Conservation (phyloP, 805 yeast species). For the Schizosaccharomyces lindneri region DNA sequence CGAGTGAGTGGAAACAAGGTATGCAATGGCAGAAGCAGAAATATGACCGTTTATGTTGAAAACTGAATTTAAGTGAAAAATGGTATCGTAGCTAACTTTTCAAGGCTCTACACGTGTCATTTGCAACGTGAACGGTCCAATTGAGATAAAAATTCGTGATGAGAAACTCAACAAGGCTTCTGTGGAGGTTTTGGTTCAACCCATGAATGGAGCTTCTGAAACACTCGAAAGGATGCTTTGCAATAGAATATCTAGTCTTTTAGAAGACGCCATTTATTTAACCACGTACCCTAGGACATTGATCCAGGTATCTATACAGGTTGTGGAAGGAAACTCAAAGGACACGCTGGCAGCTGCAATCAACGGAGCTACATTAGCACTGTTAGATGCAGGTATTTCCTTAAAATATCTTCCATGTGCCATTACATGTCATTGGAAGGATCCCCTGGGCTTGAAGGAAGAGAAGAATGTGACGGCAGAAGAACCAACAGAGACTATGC, state of each 20-base stretch:
- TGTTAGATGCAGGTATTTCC: constrained; percentile 59
- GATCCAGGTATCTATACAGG: constrained; percentile 42
- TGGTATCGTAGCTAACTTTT: neutral
- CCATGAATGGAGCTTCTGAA: constrained; percentile 48
- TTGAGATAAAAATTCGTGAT: constrained; percentile 60
- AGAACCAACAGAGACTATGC: neutral
- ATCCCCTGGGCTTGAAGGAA: neutral
- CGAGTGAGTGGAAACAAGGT: constrained; percentile 2
- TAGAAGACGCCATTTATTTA: constrained; percentile 35
- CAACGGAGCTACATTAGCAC: constrained; percentile 49
- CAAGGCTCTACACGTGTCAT: constrained; percentile 18
- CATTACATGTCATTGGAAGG: neutral
- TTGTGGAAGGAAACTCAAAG: constrained; percentile 17
- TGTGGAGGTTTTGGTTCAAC: constrained; percentile 54
- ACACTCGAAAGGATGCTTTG: constrained; percentile 57
- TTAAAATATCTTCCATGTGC: constrained; percentile 12
- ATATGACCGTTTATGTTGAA: no score
- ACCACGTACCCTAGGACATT: constrained; percentile 56
- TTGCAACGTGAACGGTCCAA: constrained; percentile 72
- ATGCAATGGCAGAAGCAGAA: neutral
- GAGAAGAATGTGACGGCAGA: neutral
- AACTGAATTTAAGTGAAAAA: neutral
- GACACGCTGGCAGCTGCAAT: constrained; percentile 27
- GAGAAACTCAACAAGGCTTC: constrained; percentile 61
- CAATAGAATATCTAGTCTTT: constrained; percentile 33